Evolutionary conservation across 148 eudicot genomes (phyloP), one percentile per base, ranked within the genome.

Genomic region (Vaccinium macrocarpon): DNA sequence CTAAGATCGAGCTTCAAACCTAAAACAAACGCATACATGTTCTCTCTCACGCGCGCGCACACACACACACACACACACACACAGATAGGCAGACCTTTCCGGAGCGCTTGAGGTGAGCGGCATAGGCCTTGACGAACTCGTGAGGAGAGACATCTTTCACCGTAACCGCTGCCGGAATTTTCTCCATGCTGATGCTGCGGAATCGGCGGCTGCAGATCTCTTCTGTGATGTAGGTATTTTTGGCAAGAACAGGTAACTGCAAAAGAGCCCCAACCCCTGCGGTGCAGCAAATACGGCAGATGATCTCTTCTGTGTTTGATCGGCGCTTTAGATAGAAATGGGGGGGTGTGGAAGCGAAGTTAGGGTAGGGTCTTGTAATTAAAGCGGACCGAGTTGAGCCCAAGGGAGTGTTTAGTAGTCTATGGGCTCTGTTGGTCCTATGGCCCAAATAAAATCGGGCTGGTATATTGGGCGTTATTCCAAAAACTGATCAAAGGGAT

Each of bases 261-360:
- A 95, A 87, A n/a, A 95, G 98, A 51, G 98, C 92, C 78, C 95
- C 23, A 81, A 95, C 84, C 78, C 98, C 99, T 50, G 93, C 95
- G 53, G 82, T 64, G 77, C 90, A 93, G 90, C 96, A 97, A 74
- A 93, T 82, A 50, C 93, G 95, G 27, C 38, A 35, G 38, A 32
- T 32, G 35, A 35, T 35, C 38, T 35, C 38, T 35, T 35, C 38
- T 35, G 38, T 35, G 46, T 42, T 42, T 6, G 5, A 42, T 42
- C 46, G 46, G 70, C 70, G 29, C 27, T 35, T 35, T 35, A 35
- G 70, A 9, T 9, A 23, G 70, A 23, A 64, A 23, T 64, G 32
- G 5, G 29, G 5, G 29, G 29, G 0, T 9, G 14, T 1, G 70
- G 10, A 64, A 64, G 32, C 10, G 70, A 23, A 64, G 52, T 12